Base-by-base conservation (phyloP, 306 rosid species). In the Citrullus colocynthis region DNA sequence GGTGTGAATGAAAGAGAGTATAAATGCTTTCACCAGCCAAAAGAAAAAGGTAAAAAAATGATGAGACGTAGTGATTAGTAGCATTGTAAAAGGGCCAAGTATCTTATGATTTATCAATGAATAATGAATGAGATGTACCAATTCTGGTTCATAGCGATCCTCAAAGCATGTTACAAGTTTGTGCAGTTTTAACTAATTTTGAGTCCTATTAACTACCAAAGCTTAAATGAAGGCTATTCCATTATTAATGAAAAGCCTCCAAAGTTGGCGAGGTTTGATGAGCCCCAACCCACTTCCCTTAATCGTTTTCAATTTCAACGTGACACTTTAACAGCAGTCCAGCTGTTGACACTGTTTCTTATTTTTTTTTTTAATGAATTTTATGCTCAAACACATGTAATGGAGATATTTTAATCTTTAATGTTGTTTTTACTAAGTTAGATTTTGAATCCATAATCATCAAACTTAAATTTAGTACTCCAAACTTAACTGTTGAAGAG, bases 211-310 rank as follows among this genome's bases (percentile, higher is more conserved):
- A 17, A 49, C 17, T 21, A 48, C 58, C 11, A 71, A 71, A 6
- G 59, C 21, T 71, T 71, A 71, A 72, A 49, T 72, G 78, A 65
- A 73, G 16, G 18, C 41, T 34, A 4, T n/a, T 9, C 41, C 18
- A 55, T 6, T 18, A 51, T 72, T 48, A 74, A 74, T 74, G 62
- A 32, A 70, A 52, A 52, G 78, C 78, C 78, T 74, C 78, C 78
- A 74, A 52, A 74, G 78, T 74, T 74, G 78, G 63, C 20, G 44
- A 74, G 77, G 2, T 30, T 51, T 73, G 77, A 73, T 73, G 59
- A 32, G 14, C 0, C 21, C 34, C 39, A 72, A 72, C 3, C 77
- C 77, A 72, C 24, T 72, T 30, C 24, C 34, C 42, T 24, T 49
- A 71, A 71, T 71, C 1, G 14, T 48, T 71, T 71, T 71, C 57